These are phyloP conservation scores for Stramenopiles sp. DNA, from an alignment of 352 stramenopile species.

Conservation along the genomic window DNA sequence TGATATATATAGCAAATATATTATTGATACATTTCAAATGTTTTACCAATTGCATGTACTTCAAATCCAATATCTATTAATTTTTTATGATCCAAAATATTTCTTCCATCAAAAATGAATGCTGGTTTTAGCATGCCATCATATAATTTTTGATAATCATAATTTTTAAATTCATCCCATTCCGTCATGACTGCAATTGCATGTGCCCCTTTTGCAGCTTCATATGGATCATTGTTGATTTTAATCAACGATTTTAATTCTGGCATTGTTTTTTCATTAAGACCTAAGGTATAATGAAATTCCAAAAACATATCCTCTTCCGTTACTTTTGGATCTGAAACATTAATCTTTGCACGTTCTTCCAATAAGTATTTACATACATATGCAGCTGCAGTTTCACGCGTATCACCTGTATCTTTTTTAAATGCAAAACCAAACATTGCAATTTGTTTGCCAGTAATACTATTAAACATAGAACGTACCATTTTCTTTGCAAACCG, in stretches of 20 bases:
- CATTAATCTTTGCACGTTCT: constrained; percentile 76
- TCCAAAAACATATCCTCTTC: constrained; percentile 73
- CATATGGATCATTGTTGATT: constrained; percentile 55
- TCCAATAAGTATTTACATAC: constrained; percentile 87
- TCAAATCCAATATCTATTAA: constrained; percentile 89
- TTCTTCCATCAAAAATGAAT: constrained; percentile 97
- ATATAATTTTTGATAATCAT: constrained; percentile 90
- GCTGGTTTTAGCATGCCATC: constrained; percentile 89
- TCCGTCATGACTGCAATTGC: constrained; percentile 86
- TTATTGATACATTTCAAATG: neutral
- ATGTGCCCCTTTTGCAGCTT: constrained; percentile 69
- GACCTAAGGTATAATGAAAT: constrained; percentile 58
- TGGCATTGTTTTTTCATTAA: constrained; percentile 68
- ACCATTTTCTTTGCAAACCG: constrained; percentile 97
- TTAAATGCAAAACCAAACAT: constrained; percentile 99
- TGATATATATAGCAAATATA: no score
- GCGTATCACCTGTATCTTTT: constrained; percentile 97
- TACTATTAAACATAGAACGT: constrained; percentile 94
- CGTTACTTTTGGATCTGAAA: constrained; percentile 91
- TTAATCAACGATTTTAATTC: constrained; percentile 53
- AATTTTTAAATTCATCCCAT: constrained; percentile 95
- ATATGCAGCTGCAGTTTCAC: constrained; percentile 89
- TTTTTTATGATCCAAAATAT: constrained; percentile 77
- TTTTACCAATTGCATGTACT: constrained; percentile 87
- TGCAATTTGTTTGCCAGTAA: constrained; percentile 98